Evolutionary conservation across 1,139 yeast species (phyloP), one percentile per base, ranked within the genome.

Genomic region (Hansenula lynferdii): DNA sequence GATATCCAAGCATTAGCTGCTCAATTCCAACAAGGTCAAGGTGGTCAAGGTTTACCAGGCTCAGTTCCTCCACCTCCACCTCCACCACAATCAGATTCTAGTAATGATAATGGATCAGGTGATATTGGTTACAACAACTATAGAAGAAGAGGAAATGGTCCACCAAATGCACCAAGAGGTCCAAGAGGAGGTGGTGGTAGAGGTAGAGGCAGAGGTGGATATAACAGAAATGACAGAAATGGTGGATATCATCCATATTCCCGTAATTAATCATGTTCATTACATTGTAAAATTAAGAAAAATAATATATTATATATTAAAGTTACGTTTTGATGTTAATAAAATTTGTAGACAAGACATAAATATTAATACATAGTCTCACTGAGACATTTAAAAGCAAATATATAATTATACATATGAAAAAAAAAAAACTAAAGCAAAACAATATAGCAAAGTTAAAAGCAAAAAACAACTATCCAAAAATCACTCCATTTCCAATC

Each of bases 151-250:
- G 43, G 42, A 49, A 22, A 45, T 11, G 26, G 41, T 20, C 47
- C 54, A 35, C 54, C 51, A 32, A 54, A 56, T 26, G 45, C 61
- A n/a, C 64, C 69, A 47, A 62, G 60, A 48, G 67, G 67, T 9
- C 64, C 64, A 42, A 56, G 58, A 42, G 47, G 62, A 31, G 58
- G 67, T 19, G 53, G 57, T 17, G 45, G 49, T 22, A 43, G 49
- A 9, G 44, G 48, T 17, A 48, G 55, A 17, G 49, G 50, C 22
- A 45, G 62, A 32, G 58, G 67, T 20, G 53, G 57, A 17, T 47
- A 51, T 27, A 40, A 47, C 24, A 54, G 61, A 28, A 48, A 54
- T 25, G 45, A 51, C 2, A 43, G 53, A 51, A 25, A 34, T 27
- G 41, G 62, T 36, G 54, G 56, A 7, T 60, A 52, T 38, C 63